Base-by-base conservation (phyloP, 2,329 filamentous ascomycete genomes). In the Aspergillus ustus region DNA sequence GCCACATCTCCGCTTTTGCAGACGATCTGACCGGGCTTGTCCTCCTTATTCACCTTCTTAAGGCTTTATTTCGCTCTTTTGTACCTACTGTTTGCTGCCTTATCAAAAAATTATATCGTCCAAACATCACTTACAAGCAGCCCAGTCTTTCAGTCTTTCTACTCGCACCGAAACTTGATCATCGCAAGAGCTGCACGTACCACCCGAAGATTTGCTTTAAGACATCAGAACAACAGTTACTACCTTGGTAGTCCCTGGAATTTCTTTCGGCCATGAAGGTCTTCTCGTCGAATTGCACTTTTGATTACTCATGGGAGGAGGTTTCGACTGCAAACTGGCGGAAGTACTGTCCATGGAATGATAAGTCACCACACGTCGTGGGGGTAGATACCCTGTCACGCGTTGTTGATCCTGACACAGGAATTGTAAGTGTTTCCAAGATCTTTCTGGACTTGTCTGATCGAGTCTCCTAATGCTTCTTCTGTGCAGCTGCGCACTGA, bases 331-430 rank as follows among this genome's bases (percentile, higher is more conserved):
- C 91, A 76, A 99, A 99, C 85, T 99, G 95, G 95, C 90, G 89
- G 70, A 99, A 99, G 80, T 99, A 99, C 81, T 96, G 92, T 73
- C 94, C 94, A 20, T 98, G 95, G 94, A 99, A 99, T 83, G 91
- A 97, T 78, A 95, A 97, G 81, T 93, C 91, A n/a, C 92, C 93
- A 45, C 95, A 99, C 79, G 95, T 99, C 68, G 88, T 96, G 68
- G 93, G 92, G 68, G 95, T 98, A 73, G 95, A 99, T 81, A 98
- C 94, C 15, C 80, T 99, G 71, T 90, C 88, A 57, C 91, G 95
- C 66, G 77, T 77, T 9, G 81, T 91, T 44, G 88, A 91, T 72
- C 77, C 85, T 7, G 70, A 74, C 13, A 90, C 88, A 45, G 87
- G 89, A 71, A 90, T 92, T 70, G 87, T 89, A 78, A 79, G 86